These are phyloP conservation scores for Gastroboletus turbinatus DNA, from an alignment of 1,284 basidiomycete species.

Conservation along the genomic window DNA sequence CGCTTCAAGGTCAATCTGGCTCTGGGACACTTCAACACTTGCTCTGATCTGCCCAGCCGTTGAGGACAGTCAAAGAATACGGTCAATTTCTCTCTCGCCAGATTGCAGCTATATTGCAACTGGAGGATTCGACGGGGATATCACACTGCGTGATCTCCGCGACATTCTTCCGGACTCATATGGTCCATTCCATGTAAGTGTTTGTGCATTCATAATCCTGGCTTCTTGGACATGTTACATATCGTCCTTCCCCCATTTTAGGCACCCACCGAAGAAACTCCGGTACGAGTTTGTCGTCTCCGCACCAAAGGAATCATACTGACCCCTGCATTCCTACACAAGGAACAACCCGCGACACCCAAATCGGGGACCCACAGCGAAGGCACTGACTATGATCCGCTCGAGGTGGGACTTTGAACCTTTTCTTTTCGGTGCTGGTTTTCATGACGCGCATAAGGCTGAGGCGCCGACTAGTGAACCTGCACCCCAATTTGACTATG, in stretches of 20 bases:
- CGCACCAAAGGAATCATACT: not conserved
- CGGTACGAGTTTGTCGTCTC: not conserved
- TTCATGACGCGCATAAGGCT: not conserved
- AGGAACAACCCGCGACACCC: not conserved
- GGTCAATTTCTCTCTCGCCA: not conserved
- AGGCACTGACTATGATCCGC: not conserved
- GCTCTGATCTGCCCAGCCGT: not conserved
- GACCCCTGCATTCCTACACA: not conserved
- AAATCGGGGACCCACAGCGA: not conserved
- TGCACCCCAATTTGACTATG: not conserved
- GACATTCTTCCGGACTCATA: not conserved
- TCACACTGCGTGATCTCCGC: not conserved
- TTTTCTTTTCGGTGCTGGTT: not conserved
- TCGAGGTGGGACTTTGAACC: not conserved
- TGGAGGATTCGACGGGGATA: not conserved
- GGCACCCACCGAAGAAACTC: not conserved
- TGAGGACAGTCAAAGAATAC: not conserved
- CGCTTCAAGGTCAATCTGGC: not conserved
- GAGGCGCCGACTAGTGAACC: not conserved
- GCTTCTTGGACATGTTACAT: not conserved
- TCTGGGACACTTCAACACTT: not conserved
- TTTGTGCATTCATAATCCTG: not conserved
- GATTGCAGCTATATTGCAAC: not conserved
- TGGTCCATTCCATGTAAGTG: not conserved
- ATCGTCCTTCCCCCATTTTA: not conserved